Conservation (phyloP, 768 basidiomycete genomes). For the Stropharia rugosoannulata region DNA sequence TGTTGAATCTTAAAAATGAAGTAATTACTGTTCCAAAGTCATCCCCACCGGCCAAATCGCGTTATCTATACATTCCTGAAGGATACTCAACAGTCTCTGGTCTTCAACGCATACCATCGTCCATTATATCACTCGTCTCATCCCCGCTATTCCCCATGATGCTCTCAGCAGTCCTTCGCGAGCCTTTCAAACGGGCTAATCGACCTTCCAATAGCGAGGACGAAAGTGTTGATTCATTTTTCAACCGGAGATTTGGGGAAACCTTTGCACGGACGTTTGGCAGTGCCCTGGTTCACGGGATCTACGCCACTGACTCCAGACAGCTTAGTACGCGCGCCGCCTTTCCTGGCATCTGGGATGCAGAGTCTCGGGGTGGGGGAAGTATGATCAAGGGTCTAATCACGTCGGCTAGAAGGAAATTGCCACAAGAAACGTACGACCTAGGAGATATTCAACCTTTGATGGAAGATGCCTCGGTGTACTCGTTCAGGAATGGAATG, state of each 20-base stretch:
- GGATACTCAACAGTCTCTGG: conserved; percentile 35
- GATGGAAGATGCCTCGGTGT: conserved; percentile 70
- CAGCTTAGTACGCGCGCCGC: conserved; percentile 72
- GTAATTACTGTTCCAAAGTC: conserved; percentile 67
- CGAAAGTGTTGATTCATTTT: conserved; percentile 79
- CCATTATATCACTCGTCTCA: conserved; percentile 32
- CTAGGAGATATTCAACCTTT: conserved; percentile 45
- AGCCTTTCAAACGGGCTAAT: conserved; percentile 54
- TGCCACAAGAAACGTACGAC: conserved; percentile 18
- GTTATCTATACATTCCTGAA: conserved; percentile 64
- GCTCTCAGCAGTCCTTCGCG: conserved; percentile 52
- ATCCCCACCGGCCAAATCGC: conserved; percentile 73
- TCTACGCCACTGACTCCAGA: conserved; percentile 87
- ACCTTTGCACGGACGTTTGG: conserved; percentile 73
- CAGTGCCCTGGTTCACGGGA: conserved; percentile 85
- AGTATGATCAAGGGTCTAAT: conserved; percentile 67
- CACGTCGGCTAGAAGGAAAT: conserved; percentile 15
- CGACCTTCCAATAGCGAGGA: conserved; percentile 46
- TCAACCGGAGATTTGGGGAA: conserved; percentile 71
- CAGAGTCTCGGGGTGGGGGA: conserved; percentile 66
- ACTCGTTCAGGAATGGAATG: conserved; percentile 80
- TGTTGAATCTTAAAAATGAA: conserved; percentile 58
- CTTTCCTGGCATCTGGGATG: conserved; percentile 72
- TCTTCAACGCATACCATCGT: conserved; percentile 51
- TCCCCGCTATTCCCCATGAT: conserved; percentile 44